Conservation (phyloP, 495 filamentous ascomycete genomes). For the Annulohypoxylon maeteangense region DNA sequence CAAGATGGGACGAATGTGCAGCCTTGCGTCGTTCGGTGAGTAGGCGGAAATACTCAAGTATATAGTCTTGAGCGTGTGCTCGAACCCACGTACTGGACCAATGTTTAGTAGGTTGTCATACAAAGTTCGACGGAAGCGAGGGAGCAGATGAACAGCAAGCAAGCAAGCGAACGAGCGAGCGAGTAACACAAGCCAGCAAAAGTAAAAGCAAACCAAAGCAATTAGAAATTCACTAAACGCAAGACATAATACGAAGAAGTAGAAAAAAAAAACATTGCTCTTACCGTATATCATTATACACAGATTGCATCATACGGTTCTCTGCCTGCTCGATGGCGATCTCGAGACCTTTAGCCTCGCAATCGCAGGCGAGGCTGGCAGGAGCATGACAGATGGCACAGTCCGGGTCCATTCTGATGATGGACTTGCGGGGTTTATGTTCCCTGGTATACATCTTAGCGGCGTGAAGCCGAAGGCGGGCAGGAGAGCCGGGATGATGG, state of each 20-base stretch:
- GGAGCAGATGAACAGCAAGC: not conserved
- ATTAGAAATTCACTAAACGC: constrained; percentile 12
- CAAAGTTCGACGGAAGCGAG: not conserved
- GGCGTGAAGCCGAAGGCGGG: constrained; percentile 47
- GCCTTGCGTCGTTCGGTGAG: constrained; percentile 69
- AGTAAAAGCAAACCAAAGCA: not conserved
- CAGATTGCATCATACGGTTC: constrained; percentile 68
- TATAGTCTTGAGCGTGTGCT: constrained; percentile 73
- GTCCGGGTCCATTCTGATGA: constrained; percentile 72
- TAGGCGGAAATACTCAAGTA: constrained; percentile 73
- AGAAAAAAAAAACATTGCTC: constrained; percentile 14
- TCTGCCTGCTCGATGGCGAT: constrained; percentile 74
- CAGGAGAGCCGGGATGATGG: constrained; percentile 42
- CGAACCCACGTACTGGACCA: constrained; percentile 71
- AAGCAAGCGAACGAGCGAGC: constrained; percentile 4
- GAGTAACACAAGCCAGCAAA: not conserved
- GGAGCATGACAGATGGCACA: constrained; percentile 77
- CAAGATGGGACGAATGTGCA: constrained; percentile 64
- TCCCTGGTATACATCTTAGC: constrained; percentile 65
- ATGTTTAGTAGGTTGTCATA: constrained; percentile 41
- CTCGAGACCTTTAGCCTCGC: constrained; percentile 74
- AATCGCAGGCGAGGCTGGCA: constrained; percentile 70
- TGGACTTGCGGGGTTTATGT: constrained; percentile 56
- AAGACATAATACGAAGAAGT: constrained; percentile 16
- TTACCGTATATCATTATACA: constrained; percentile 73